phyloP scores from a whole-genome alignment of 768 basidiomycete species.

The Thelephora aurantiotincta region DNA sequence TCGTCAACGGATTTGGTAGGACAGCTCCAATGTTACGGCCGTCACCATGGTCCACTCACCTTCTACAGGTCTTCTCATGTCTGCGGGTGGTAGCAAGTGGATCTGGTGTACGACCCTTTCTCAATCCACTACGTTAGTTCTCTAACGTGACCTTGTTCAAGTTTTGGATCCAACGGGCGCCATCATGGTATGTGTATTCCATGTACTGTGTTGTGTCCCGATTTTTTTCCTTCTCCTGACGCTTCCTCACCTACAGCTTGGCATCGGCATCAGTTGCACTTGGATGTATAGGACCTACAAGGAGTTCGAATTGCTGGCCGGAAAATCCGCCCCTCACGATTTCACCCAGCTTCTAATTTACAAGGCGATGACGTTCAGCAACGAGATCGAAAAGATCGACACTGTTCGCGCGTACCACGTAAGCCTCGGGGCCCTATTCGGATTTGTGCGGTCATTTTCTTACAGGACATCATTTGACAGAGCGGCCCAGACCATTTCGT shows the following conservation, averaged over 20 bases:
- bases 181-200: constrained; percentile 38
- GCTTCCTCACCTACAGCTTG: constrained; percentile 37
- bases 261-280: constrained; percentile 59
- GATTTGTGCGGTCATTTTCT: constrained; percentile 55
- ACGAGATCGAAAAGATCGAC: constrained; percentile 77
- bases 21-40: not conserved
- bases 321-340: constrained; percentile 83
- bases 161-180: constrained; percentile 72
- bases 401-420: constrained; percentile 90
- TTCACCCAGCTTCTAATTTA: constrained; percentile 87
- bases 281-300: constrained; percentile 67
- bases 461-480: not conserved
- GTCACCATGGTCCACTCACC: not conserved
- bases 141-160: constrained; percentile 15
- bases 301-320: constrained; percentile 80
- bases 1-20: constrained; percentile 65
- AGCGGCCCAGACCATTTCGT: constrained; percentile 65
- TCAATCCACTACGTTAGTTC: constrained; percentile 2
- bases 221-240: not conserved
- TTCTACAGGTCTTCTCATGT: constrained; percentile 61
- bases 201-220: not conserved
- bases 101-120: constrained; percentile 54
- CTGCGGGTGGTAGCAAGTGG: constrained; percentile 66
- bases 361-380: constrained; percentile 81
- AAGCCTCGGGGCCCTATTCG: constrained; percentile 20